Percentiles rank a stretch among this genome's conserved stretches.
Conservation (phyloP, 305 asterid species). For the Solanum hybrid region DNA sequence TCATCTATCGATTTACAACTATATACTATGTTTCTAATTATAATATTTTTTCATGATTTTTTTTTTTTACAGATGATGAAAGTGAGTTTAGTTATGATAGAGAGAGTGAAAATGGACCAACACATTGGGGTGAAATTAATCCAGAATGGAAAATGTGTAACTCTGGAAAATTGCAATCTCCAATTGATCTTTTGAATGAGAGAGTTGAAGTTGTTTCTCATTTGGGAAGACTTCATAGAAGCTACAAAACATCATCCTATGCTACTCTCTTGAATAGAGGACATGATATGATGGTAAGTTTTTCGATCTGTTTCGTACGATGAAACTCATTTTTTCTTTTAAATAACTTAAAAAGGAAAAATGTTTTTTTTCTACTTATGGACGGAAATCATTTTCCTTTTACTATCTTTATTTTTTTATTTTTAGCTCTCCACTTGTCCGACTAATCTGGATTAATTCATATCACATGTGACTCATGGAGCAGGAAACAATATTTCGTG, state of each 20-base stretch:
- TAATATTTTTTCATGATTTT: not conserved
- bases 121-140: slow-evolving; percentile 45
- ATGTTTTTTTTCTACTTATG: not conserved
- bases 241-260: slow-evolving; percentile 27
- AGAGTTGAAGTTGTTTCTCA: slow-evolving; percentile 41
- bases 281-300: slow-evolving; percentile 63
- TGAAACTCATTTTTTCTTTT: accelerated
- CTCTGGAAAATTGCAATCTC: slow-evolving; percentile 54
- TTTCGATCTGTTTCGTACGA: not conserved
- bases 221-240: slow-evolving; percentile 31
- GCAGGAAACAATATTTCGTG: not conserved
- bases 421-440: not conserved
- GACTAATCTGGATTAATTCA: not conserved
- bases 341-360: not conserved
- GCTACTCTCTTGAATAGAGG: slow-evolving; percentile 71
- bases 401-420: too few species aligned
- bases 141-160: slow-evolving; percentile 51
- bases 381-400: not conserved
- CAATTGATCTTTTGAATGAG: slow-evolving; percentile 39
- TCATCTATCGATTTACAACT: not conserved
- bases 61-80: slow-evolving; percentile 35
- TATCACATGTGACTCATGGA: not conserved
- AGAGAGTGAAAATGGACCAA: slow-evolving; percentile 39
- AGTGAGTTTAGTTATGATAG: slow-evolving; percentile 46
- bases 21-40: not conserved